phyloP scores from a whole-genome alignment of 805 yeast genomes.

The Hanseniaspora occidentalis region DNA sequence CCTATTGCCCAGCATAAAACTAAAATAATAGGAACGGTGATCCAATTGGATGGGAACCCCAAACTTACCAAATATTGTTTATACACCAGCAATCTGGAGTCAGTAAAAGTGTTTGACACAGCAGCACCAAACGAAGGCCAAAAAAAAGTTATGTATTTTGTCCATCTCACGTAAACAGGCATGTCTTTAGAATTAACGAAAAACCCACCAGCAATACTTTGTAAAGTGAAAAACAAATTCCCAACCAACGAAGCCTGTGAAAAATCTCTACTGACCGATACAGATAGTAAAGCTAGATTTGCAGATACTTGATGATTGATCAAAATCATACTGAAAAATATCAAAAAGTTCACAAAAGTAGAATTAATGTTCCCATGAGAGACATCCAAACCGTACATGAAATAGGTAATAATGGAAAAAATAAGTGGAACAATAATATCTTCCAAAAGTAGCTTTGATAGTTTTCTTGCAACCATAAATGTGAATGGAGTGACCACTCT shows the following conservation, averaged over 20 bases:
- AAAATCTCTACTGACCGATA: conserved; percentile 48
- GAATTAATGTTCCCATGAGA: conserved; percentile 10
- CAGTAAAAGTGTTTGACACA: conserved; percentile 51
- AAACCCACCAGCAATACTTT: conserved; percentile 71
- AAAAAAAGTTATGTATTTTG: conserved; percentile 59
- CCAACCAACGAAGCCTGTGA: conserved; percentile 48
- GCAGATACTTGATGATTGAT: conserved; percentile 35
- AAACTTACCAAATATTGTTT: conserved; percentile 37
- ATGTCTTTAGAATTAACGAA: conserved; percentile 58
- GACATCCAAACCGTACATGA: conserved; percentile 60
- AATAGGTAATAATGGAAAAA: conserved; percentile 52
- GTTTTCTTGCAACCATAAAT: conserved; percentile 49
- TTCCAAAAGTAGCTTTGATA: conserved; percentile 55
- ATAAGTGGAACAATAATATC: conserved; percentile 52
- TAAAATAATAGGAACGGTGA: conserved; percentile 48
- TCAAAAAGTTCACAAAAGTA: conserved; percentile 37
- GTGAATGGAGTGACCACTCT: conserved; percentile 44
- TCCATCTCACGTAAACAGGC: conserved; percentile 85
- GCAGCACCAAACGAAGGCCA: conserved; percentile 73
- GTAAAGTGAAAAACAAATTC: conserved; percentile 55
- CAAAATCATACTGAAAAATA: conserved; percentile 48
- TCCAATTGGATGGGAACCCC: conserved; percentile 58
- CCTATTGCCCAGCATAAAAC: conserved; percentile 47
- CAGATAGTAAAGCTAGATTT: conserved; percentile 23
- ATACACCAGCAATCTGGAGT: conserved; percentile 46